A percentile compares a stretch with the other conserved stretches of the same genome.
phyloP scores from a whole-genome alignment of 805 yeast genomes.

The Komagataella pastoris region DNA sequence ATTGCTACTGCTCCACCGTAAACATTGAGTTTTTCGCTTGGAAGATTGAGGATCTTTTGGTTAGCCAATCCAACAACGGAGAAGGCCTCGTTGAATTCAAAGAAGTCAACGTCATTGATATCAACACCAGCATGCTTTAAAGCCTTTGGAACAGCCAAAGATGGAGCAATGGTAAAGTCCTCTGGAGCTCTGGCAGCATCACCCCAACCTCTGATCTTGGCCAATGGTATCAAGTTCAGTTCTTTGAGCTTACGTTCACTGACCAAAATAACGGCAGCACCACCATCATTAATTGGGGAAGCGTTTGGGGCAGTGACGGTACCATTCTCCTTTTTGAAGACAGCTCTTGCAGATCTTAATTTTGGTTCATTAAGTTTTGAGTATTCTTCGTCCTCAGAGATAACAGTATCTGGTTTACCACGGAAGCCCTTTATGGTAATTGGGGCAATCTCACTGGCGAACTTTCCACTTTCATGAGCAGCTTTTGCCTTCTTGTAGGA shows the following conservation, averaged over 20 bases:
- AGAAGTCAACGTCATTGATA: slow-evolving; percentile 66
- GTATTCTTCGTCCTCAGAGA: slow-evolving; percentile 76
- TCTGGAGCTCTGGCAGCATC: slow-evolving; percentile 95
- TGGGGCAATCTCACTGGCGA: slow-evolving; percentile 72
- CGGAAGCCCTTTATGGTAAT: slow-evolving; percentile 80
- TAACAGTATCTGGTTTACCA: slow-evolving; percentile 72
- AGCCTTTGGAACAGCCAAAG: slow-evolving; percentile 93
- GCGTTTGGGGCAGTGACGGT: slow-evolving; percentile 97
- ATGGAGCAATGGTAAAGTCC: slow-evolving; percentile 93
- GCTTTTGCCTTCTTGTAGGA: slow-evolving; percentile 79
- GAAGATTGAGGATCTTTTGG: slow-evolving; percentile 52
- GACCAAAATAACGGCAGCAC: slow-evolving; percentile 84
- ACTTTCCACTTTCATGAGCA: slow-evolving; percentile 76
- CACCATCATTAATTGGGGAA: slow-evolving; percentile 95
- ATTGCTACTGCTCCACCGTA: slow-evolving; percentile 95
- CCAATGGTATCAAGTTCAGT: slow-evolving; percentile 79
- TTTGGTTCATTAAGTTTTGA: slow-evolving; percentile 65
- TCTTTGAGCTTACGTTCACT: slow-evolving; percentile 78
- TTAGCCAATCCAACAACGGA: slow-evolving; percentile 93
- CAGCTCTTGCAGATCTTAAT: slow-evolving; percentile 79
- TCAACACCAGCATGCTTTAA: slow-evolving; percentile 69
- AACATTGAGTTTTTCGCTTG: slow-evolving; percentile 60
- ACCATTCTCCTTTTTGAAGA: slow-evolving; percentile 87
- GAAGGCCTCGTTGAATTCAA: slow-evolving; percentile 96
- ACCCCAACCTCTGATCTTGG: slow-evolving; percentile 88